These are phyloP conservation scores for Fusarium transvaalense DNA, from an alignment of 2,329 filamentous ascomycete species.

Conservation along the genomic window DNA sequence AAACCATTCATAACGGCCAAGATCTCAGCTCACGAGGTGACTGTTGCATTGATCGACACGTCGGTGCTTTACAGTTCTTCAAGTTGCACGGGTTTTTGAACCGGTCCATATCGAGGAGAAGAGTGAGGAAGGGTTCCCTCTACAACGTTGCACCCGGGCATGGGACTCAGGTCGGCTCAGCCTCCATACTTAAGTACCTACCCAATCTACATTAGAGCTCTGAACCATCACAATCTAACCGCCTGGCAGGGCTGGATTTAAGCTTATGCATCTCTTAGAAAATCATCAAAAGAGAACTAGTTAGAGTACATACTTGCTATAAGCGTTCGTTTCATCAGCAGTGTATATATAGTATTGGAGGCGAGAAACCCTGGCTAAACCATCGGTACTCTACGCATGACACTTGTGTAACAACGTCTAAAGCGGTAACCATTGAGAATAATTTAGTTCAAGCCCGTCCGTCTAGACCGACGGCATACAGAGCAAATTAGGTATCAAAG, in stretches of 20 bases:
- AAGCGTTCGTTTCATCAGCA: too few species aligned
- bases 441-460: not conserved
- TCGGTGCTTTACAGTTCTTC: constrained; percentile 55
- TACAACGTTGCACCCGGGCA: constrained; percentile 53
- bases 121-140: constrained; percentile 57
- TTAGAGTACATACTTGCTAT: not conserved
- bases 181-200: not conserved
- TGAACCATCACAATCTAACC: not conserved
- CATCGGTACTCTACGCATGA: too few species aligned
- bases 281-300: not conserved
- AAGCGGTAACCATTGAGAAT: not conserved
- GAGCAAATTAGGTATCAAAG: not conserved
- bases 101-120: constrained; percentile 67
- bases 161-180: not conserved
- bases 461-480: not conserved
- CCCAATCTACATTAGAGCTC: not conserved
- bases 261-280: not conserved
- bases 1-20: constrained; percentile 1
- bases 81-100: constrained; percentile 70
- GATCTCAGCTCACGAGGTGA: not conserved
- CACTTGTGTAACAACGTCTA: not conserved
- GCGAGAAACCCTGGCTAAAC: not conserved
- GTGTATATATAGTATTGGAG: not conserved
- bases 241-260: constrained; percentile 1
- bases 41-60: not conserved